Evolutionary conservation across 306 rosid species (phyloP).

Genomic region (Fagus sylvatica): DNA sequence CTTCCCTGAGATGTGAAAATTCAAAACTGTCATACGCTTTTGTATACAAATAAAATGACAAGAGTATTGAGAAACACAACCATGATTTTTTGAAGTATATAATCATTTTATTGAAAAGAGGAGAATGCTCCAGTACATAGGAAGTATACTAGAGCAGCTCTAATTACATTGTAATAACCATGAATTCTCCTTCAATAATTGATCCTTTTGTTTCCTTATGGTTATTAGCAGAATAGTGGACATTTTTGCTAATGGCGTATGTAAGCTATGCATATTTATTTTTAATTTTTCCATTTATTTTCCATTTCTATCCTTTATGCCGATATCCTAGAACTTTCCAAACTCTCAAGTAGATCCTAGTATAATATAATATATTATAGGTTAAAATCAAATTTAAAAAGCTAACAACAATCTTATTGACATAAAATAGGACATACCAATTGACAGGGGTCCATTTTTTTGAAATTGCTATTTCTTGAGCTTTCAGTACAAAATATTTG

Average conservation of each 20-base stretch:
- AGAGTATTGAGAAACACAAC: constrained; percentile 15
- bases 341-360: background rate
- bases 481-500: constrained; percentile 82
- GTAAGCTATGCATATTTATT: constrained; percentile 24
- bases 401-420: constrained; percentile 1
- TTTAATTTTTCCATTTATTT: background rate
- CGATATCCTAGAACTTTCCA: constrained; percentile 5
- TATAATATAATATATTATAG: too few species aligned
- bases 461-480: constrained; percentile 83
- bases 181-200: too few species aligned
- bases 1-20: constrained; percentile 72
- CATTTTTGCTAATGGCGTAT: constrained; percentile 5
- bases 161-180: too few species aligned
- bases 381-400: constrained; percentile 13
- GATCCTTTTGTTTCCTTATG: background rate
- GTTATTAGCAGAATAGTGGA: background rate
- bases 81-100: too few species aligned
- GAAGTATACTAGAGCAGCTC: too few species aligned
- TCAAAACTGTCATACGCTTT: constrained; percentile 16
- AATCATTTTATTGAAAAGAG: too few species aligned
- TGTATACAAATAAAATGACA: constrained; percentile 10
- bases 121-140: too few species aligned
- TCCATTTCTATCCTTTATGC: background rate
- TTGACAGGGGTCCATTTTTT: constrained; percentile 89
- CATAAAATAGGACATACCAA: too few species aligned